Percentiles rank a stretch among this genome's conserved stretches.
Evolutionary conservation across 345 rosid species (phyloP).

Genomic region (Angophora floribunda): DNA sequence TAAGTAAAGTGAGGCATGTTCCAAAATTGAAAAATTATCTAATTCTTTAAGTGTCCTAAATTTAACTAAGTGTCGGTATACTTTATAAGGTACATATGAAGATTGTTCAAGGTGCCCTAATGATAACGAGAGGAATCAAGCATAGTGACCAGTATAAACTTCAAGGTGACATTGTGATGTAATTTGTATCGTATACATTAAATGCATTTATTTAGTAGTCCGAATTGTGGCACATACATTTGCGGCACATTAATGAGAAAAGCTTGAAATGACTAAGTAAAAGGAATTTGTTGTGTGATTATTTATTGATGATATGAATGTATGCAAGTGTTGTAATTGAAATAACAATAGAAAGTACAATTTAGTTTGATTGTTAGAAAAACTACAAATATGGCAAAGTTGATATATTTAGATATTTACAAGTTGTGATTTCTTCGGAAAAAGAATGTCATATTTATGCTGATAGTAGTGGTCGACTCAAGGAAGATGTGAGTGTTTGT

Average conservation of each 20-base stretch:
- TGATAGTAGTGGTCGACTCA: background rate
- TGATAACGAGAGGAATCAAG: background rate
- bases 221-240: background rate
- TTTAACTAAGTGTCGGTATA: background rate
- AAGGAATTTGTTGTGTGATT: background rate
- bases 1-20: background rate
- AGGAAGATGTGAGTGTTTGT: background rate
- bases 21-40: background rate
- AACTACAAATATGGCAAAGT: background rate
- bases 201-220: background rate
- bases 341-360: background rate
- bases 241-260: background rate
- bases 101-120: background rate
- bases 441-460: background rate
- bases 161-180: background rate
- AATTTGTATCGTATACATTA: accelerated
- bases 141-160: background rate
- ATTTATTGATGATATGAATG: background rate
- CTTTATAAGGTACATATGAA: background rate
- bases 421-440: background rate
- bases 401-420: background rate
- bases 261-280: background rate
- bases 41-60: background rate
- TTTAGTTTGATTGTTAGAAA: background rate
- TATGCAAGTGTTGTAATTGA: background rate